phyloP scores from a whole-genome alignment of 1,284 basidiomycete genomes.

The Pterula multifida region DNA sequence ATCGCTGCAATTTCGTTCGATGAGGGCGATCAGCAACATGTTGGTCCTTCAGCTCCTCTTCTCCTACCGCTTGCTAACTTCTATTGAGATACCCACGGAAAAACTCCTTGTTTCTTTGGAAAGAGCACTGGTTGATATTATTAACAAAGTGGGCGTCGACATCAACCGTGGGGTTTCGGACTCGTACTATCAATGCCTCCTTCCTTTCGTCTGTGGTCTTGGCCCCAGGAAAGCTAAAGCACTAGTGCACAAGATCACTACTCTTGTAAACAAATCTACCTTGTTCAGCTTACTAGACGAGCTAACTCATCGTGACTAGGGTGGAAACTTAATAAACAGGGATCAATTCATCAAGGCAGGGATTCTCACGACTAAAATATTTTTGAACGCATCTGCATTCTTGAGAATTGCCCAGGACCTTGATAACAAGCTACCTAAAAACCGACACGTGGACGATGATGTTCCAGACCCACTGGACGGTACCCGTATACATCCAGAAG shows the following conservation, averaged over 20 bases:
- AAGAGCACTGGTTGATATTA: slow-evolving; percentile 78
- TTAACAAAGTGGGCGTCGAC: slow-evolving; percentile 90
- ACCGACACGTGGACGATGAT: slow-evolving; percentile 60
- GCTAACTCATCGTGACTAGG: slow-evolving; percentile 28
- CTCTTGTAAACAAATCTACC: slow-evolving; percentile 36
- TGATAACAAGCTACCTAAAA: slow-evolving; percentile 47
- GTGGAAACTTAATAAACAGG: slow-evolving; percentile 76
- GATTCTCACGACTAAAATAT: slow-evolving; percentile 76
- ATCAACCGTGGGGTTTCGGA: slow-evolving; percentile 74
- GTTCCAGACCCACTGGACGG: slow-evolving; percentile 86
- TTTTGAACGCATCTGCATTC: slow-evolving; percentile 87
- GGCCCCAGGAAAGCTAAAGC: slow-evolving; percentile 91
- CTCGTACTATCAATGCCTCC: slow-evolving; percentile 54
- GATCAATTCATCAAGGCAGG: slow-evolving; percentile 75
- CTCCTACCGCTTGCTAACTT: slow-evolving; percentile 6
- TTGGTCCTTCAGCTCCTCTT: slow-evolving; percentile 23
- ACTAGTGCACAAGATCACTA: slow-evolving; percentile 72
- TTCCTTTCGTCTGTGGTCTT: slow-evolving; percentile 86
- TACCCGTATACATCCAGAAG: slow-evolving; percentile 95
- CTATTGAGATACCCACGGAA: slow-evolving; percentile 64
- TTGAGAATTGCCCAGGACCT: slow-evolving; percentile 73
- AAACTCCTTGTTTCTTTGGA: slow-evolving; percentile 79
- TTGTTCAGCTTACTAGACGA: slow-evolving; percentile 9
- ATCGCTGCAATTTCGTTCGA: slow-evolving; percentile 73
- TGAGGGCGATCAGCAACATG: slow-evolving; percentile 81